Conservation (phyloP, 2,329 filamentous ascomycete species). For the Xylariaceae sp. region DNA sequence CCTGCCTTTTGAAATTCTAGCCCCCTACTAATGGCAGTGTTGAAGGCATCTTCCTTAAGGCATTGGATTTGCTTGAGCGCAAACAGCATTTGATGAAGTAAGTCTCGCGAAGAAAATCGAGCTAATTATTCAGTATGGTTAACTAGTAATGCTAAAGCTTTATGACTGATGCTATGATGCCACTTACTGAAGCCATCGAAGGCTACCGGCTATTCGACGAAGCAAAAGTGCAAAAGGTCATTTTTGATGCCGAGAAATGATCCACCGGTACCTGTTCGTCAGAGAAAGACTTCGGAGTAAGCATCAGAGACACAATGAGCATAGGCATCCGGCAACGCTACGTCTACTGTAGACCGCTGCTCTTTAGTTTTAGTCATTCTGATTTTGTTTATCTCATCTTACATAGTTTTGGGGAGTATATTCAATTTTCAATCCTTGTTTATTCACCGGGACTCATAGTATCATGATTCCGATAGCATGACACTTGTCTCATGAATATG, state of each 20-base stretch:
- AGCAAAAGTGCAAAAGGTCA: conserved; percentile 52
- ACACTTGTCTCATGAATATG: too few relatives aligned
- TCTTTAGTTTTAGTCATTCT: too few relatives aligned
- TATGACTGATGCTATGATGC: conserved; percentile 54
- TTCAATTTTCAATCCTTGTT: too few relatives aligned
- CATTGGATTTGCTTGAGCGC: conserved; percentile 11
- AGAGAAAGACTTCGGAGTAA: too few relatives aligned
- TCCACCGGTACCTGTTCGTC: not conserved
- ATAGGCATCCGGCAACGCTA: too few relatives aligned
- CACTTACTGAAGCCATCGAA: conserved; percentile 47
- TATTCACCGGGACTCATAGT: too few relatives aligned
- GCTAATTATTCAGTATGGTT: not conserved
- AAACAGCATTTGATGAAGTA: conserved; percentile 14
- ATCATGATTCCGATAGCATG: too few relatives aligned
- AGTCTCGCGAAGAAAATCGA: not conserved
- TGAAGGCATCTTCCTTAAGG: conserved; percentile 15
- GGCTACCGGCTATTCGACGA: conserved; percentile 54
- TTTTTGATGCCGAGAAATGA: conserved; percentile 34
- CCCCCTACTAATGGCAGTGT: not conserved
- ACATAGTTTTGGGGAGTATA: too few relatives aligned
- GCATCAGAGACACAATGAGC: too few relatives aligned
- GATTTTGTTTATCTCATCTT: too few relatives aligned
- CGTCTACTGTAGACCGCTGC: too few relatives aligned
- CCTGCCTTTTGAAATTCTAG: not conserved
- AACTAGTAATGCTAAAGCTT: conserved; percentile 24